A percentile compares a stretch with the other conserved stretches of the same genome.
These are phyloP conservation scores for Fusarium agapanthi DNA, from an alignment of 2,329 filamentous ascomycete genomes.

Conservation along the genomic window DNA sequence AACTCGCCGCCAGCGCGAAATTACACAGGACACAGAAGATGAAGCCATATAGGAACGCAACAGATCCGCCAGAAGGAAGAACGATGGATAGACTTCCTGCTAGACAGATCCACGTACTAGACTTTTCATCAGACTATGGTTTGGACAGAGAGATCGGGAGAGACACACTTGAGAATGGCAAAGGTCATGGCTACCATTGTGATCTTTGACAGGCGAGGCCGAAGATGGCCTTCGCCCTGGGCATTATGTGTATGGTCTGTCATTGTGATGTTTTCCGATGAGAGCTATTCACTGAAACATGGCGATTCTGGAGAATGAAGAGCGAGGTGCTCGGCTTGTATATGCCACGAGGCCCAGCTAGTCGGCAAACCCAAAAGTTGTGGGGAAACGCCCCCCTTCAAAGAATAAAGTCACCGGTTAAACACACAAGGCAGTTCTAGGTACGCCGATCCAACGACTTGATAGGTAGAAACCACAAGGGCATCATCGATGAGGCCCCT, in stretches of 20 bases:
- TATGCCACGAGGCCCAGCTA: neutral
- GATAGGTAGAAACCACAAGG: neutral
- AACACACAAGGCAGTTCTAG: neutral
- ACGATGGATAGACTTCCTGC: conserved; percentile 54
- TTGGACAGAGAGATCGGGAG: neutral
- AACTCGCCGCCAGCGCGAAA: conserved; percentile 51
- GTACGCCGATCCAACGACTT: neutral
- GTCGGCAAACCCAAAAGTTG: neutral
- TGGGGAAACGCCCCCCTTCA: neutral
- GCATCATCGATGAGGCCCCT: conserved; percentile 1
- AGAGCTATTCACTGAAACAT: neutral
- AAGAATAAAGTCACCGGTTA: neutral
- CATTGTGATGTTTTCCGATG: neutral
- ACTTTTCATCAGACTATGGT: neutral
- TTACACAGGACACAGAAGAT: conserved; percentile 57
- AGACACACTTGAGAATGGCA: conserved; percentile 51
- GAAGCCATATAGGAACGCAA: conserved; percentile 56
- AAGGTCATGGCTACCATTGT: conserved; percentile 56
- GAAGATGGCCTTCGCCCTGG: conserved; percentile 43
- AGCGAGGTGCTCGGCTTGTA: neutral
- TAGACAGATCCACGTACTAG: conserved; percentile 47
- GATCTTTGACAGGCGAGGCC: conserved; percentile 50
- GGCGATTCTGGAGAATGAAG: neutral
- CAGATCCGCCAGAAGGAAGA: conserved; percentile 52
- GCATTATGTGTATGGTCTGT: neutral